phyloP scores from a whole-genome alignment of 1,284 basidiomycete genomes.

The Irpex sp. region DNA sequence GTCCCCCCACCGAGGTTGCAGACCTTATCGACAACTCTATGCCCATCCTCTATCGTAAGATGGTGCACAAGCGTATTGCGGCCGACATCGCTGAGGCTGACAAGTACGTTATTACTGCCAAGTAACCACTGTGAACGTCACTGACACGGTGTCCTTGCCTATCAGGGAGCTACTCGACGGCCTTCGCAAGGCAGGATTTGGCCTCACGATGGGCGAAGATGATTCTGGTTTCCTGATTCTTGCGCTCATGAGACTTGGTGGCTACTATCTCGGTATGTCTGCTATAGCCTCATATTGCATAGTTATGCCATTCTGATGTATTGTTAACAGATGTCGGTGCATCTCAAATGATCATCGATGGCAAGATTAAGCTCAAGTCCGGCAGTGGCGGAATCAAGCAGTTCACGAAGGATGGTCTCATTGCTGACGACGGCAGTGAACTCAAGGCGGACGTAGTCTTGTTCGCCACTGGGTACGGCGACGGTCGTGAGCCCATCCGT shows the following conservation, averaged over 20 bases:
- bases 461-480: constrained; percentile 29
- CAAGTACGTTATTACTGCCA: constrained; percentile 23
- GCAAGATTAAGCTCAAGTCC: constrained; percentile 19
- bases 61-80: constrained; percentile 45
- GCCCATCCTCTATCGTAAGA: constrained; percentile 42
- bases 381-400: constrained; percentile 7
- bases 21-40: constrained; percentile 51
- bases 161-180: constrained; percentile 35
- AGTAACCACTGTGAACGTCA: background rate
- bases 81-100: constrained; percentile 50
- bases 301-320: background rate
- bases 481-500: constrained; percentile 34
- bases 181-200: constrained; percentile 42
- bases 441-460: constrained; percentile 25
- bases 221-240: constrained; percentile 34
- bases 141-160: too few species aligned
- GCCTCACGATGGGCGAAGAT: constrained; percentile 35
- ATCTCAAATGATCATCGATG: constrained; percentile 15
- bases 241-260: constrained; percentile 33
- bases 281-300: too few species aligned
- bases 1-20: constrained; percentile 44
- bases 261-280: constrained; percentile 38
- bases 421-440: constrained; percentile 23
- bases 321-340: constrained; percentile 11
- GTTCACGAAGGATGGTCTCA: constrained; percentile 19